phyloP scores from a whole-genome alignment of 257 asterid species.

The Solanum chiquidenum region DNA sequence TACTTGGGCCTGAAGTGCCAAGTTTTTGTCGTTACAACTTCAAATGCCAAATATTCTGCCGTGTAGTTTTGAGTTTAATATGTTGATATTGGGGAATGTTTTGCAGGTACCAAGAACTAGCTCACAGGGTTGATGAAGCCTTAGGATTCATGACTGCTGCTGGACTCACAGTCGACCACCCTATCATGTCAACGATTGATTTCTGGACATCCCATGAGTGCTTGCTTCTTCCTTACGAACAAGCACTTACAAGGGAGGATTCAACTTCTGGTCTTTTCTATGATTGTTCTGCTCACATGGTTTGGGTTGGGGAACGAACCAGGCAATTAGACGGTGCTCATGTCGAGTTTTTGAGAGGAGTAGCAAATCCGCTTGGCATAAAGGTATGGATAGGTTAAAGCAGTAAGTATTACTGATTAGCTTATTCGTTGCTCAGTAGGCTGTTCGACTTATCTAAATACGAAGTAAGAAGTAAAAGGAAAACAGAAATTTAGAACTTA shows the following conservation, averaged over 20 bases:
- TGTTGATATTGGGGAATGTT: background rate
- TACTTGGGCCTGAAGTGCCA: too few relatives aligned
- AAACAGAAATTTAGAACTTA: background rate
- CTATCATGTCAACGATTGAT: slow-evolving; percentile 62
- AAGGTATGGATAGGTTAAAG: slow-evolving; percentile 33
- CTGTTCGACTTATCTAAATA: background rate
- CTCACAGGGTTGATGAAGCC: slow-evolving; percentile 81
- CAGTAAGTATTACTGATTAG: background rate
- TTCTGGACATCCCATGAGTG: slow-evolving; percentile 87
- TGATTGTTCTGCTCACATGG: slow-evolving; percentile 86
- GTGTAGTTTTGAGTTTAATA: background rate
- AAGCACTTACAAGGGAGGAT: slow-evolving; percentile 63
- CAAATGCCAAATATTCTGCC: background rate
- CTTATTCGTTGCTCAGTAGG: background rate
- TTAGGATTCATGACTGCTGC: slow-evolving; percentile 86
- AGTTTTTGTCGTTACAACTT: too few relatives aligned
- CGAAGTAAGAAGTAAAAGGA: background rate
- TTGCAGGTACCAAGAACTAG: slow-evolving; percentile 63
- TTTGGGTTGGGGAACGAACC: slow-evolving; percentile 82
- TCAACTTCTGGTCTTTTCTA: slow-evolving; percentile 68
- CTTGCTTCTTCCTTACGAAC: slow-evolving; percentile 68
- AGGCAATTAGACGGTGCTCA: slow-evolving; percentile 75
- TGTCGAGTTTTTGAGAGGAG: slow-evolving; percentile 71
- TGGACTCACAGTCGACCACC: slow-evolving; percentile 68
- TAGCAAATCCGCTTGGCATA: slow-evolving; percentile 65